Percentiles rank a stretch among this genome's conserved stretches.
phyloP scores from a whole-genome alignment of 2,329 filamentous ascomycete species.

The Talaromyces amestolkiae region DNA sequence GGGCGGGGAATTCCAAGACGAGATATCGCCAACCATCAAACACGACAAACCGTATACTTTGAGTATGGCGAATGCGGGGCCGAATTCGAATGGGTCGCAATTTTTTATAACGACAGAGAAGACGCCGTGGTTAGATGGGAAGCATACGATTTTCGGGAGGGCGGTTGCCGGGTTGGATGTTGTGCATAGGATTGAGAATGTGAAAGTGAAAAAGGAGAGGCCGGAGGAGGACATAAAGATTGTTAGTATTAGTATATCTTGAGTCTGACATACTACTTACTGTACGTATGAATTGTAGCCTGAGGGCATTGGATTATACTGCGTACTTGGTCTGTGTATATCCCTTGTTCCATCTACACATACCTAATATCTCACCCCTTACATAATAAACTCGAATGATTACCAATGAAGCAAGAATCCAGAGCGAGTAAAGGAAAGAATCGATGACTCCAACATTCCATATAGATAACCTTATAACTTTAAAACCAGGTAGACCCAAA shows the following conservation, averaged over 20 bases:
- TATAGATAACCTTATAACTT: not conserved
- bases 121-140: slow-evolving; percentile 91
- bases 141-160: slow-evolving; percentile 93
- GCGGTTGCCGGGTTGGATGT: slow-evolving; percentile 90
- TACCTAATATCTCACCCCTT: not conserved
- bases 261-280: not conserved
- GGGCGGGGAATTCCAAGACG: slow-evolving; percentile 89
- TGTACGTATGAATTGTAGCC: not conserved
- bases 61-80: slow-evolving; percentile 96
- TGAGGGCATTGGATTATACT: not conserved
- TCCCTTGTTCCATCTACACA: not conserved
- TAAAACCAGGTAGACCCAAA: not conserved
- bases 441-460: slow-evolving; percentile 4
- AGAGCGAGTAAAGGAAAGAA: not conserved
- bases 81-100: slow-evolving; percentile 91
- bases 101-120: slow-evolving; percentile 99
- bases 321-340: not conserved
- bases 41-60: slow-evolving; percentile 96
- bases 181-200: slow-evolving; percentile 92
- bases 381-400: not conserved
- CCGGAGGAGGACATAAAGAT: slow-evolving; percentile 98
- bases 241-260: slow-evolving; percentile 65
- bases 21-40: slow-evolving; percentile 76
- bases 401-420: not conserved
- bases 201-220: slow-evolving; percentile 83